Conservation (phyloP, 805 yeast species). For the Wickerhamomyces bovis region DNA sequence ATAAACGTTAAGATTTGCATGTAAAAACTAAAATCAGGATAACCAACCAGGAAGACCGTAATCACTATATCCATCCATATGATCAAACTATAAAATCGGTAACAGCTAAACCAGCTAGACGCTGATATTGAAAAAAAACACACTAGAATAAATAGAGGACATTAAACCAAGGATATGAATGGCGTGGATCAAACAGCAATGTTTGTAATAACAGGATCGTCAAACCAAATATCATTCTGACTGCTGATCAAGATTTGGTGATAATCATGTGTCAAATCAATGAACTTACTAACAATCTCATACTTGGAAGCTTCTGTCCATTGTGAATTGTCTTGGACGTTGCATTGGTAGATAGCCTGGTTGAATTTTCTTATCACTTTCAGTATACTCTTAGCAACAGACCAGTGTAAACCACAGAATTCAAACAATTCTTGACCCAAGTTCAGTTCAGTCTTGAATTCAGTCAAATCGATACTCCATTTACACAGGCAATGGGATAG, state of each 20-base stretch:
- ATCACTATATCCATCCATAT: background rate
- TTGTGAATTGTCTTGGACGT: slow-evolving; percentile 32
- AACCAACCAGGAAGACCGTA: no score
- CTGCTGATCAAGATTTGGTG: slow-evolving; percentile 40
- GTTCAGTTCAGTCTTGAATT: slow-evolving; percentile 40
- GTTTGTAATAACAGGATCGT: slow-evolving; percentile 9
- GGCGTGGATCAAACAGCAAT: background rate
- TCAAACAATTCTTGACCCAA: slow-evolving; percentile 40
- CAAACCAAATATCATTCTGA: slow-evolving; percentile 32
- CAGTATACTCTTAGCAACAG: slow-evolving; percentile 38
- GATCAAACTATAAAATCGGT: background rate
- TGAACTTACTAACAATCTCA: slow-evolving; percentile 32
- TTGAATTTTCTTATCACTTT: slow-evolving; percentile 39
- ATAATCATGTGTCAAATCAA: slow-evolving; percentile 39
- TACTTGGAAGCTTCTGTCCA: slow-evolving; percentile 34
- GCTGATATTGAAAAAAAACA: background rate
- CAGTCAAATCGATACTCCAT: slow-evolving; percentile 40
- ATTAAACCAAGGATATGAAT: background rate
- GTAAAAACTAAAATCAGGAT: no score
- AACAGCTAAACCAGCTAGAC: no score
- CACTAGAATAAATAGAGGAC: background rate
- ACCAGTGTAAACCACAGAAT: slow-evolving; percentile 42
- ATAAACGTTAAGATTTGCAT: no score
- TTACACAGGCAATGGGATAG: slow-evolving; percentile 41
- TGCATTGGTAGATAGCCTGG: slow-evolving; percentile 29